phyloP scores from a whole-genome alignment of 1,284 basidiomycete species.

The Melampsora medusae region DNA sequence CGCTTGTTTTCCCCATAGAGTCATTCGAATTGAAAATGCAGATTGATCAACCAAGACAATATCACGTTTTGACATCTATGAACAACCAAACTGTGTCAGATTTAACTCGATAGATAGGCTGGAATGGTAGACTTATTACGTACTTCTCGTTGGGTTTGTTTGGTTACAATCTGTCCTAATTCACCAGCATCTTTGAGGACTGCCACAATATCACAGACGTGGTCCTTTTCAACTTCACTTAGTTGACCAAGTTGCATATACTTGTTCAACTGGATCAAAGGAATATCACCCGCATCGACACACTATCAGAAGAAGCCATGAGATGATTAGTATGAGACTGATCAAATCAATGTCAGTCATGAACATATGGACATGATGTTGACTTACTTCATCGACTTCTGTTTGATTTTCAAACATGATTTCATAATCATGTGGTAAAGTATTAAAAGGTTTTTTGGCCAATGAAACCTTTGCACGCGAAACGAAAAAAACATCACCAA shows the following conservation, averaged over 20 bases:
- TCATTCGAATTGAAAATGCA: conserved; percentile 75
- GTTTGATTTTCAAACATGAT: conserved; percentile 80
- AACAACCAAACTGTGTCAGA: neutral
- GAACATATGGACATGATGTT: neutral
- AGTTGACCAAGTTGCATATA: conserved; percentile 72
- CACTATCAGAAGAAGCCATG: conserved; percentile 57
- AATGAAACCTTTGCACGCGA: conserved; percentile 87
- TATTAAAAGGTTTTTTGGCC: conserved; percentile 95
- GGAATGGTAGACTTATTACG: conserved; percentile 47
- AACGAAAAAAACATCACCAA: conserved; percentile 89
- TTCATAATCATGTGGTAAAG: conserved; percentile 89
- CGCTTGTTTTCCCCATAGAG: conserved; percentile 94
- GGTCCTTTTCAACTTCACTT: conserved; percentile 69
- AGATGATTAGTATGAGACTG: neutral
- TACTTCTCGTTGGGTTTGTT: conserved; percentile 69
- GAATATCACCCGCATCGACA: conserved; percentile 70
- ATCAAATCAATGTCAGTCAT: conserved; percentile 30
- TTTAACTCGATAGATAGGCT: neutral
- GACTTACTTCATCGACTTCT: conserved; percentile 66
- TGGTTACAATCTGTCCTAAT: conserved; percentile 69
- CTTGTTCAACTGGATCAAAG: conserved; percentile 73
- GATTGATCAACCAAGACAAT: conserved; percentile 83
- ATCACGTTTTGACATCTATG: conserved; percentile 78
- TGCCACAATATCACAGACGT: conserved; percentile 77
- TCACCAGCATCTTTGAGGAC: conserved; percentile 76